These are phyloP conservation scores for Pyrenophora graminea DNA, from an alignment of 2,329 filamentous ascomycete species.

Conservation along the genomic window DNA sequence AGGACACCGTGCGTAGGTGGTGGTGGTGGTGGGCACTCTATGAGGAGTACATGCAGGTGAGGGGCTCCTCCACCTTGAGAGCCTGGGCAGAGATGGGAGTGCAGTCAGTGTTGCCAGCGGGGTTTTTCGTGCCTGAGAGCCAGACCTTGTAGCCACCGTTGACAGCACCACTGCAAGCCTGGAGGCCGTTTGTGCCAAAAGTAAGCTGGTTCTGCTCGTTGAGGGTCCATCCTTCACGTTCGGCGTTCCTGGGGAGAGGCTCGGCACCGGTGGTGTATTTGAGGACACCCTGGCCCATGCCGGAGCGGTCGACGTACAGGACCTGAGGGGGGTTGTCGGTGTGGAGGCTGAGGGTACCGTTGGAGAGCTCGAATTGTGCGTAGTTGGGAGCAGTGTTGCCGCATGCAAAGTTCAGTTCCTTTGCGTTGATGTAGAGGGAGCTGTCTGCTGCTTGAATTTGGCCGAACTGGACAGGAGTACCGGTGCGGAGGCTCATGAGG, in stretches of 20 bases:
- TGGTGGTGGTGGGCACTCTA: too few species aligned
- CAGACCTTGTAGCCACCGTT: slow-evolving; percentile 44
- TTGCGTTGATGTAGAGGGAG: slow-evolving; percentile 54
- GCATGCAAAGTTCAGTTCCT: slow-evolving; percentile 52
- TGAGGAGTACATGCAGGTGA: too few species aligned
- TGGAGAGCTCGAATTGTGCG: slow-evolving; percentile 58
- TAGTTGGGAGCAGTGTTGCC: slow-evolving; percentile 35
- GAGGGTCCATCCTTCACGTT: slow-evolving; percentile 56
- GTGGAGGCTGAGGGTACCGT: slow-evolving; percentile 54
- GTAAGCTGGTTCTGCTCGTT: slow-evolving; percentile 51
- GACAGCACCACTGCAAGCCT: slow-evolving; percentile 58
- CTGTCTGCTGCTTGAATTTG: slow-evolving; percentile 52
- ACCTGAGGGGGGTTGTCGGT: slow-evolving; percentile 53
- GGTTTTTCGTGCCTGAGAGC: slow-evolving; percentile 23
- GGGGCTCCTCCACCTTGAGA: slow-evolving; percentile 16
- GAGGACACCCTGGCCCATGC: slow-evolving; percentile 62
- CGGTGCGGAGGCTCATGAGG: slow-evolving; percentile 57
- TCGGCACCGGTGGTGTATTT: slow-evolving; percentile 57
- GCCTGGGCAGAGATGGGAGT: slow-evolving; percentile 39
- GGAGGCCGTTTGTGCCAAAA: slow-evolving; percentile 52
- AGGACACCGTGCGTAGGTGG: too few species aligned
- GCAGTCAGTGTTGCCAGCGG: slow-evolving; percentile 42
- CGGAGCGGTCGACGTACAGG: slow-evolving; percentile 60
- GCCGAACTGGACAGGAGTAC: slow-evolving; percentile 55
- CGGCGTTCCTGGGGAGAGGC: slow-evolving; percentile 47